Evolutionary conservation across 257 asterid species (phyloP), one percentile per base, ranked within the genome.

Genomic region (Solanum appendiculatum): DNA sequence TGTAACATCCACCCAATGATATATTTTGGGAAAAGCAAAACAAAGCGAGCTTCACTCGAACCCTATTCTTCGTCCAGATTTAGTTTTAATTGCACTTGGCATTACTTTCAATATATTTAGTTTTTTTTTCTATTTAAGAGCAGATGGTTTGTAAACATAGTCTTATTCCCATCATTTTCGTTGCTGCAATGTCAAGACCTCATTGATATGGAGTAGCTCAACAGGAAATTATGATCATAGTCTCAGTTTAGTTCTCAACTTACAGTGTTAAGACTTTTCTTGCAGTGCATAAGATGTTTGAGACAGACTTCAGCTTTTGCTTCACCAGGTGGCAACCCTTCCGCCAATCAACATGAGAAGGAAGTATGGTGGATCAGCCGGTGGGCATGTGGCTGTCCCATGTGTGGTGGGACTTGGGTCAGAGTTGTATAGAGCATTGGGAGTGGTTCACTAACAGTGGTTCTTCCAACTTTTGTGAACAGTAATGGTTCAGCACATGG

Each of bases 351-450:
- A 90, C 95, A 91, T 37, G 99, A 94, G 90, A 96, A 90, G 92
- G 99, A 96, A 86, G 87, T 84, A 7, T 96, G 99, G 99, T 97
- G 99, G 99, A 94, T 95, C 90, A 92, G 98, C 94, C 94, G 99
- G 6, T 96, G 99, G 99, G 94, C 96, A 5, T 90, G 88, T 58
- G 98, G 99, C 72, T 97, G 99, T 86, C 99, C 99, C 29, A 97
- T 97, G 99, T 97, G 99, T 82, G 99, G 99, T 27, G 99, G 99
- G 78, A 91, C 98, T 39, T 97, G 99, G 99, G 99, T 96, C 87
- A 93, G 98, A 78, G 99, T 96, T 18, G 98, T 93, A 60, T 95
- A 96, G 92, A 40, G 78, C 7, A 44, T 75, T 54, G 75, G 40
- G 48, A 20, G 73, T 86, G 68, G 81, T 84, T 39, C 66, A 66